Evolutionary conservation across 1,139 yeast species (phyloP), one percentile per base, ranked within the genome.

Genomic region (Cylindricascospora bacillispora): DNA sequence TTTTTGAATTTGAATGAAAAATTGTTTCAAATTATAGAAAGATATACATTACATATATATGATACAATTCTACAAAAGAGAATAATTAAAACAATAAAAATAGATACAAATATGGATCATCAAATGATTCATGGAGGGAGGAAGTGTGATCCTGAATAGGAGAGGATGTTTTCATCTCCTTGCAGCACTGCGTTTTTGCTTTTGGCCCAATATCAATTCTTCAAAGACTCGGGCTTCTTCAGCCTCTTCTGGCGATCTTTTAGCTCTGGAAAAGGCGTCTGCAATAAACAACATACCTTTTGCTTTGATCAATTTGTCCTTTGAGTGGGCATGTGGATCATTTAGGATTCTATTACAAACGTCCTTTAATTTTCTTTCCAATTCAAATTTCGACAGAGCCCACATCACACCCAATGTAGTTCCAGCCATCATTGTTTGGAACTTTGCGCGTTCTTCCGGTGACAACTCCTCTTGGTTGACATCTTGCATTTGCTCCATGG

Each of bases 341-440:
- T 65, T 62, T 34, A 79, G 57, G 1, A 77, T 59, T 36, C 56
- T 60, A 34, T 70, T 67, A 45, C 80, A 72, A 6, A 77, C 86
- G 38, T 68, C 71, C 40, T 70, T 69, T 40, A 79, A 57, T 1
- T 76, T 68, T 13, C 74, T 70, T 28, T 74, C 72, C 26, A 77
- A 73, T 54, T 79, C 92, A 48, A 69, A 78, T 44, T 74, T 76
- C 10, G 83, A 73, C 10, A 80, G 65, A 2, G 77, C 78, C 92
- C 92, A 79, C 2, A 81, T 83, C 5, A 82, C 75, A 10, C 77
- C 77, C 34, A 79, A 62, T 31, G 78, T 63, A 50, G 78, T 78
- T 17, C 89, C 89, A n/a, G 77, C 73, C 46, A 77, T 65, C 14
- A 68, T 56, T 35, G 77, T 63, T 46, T 76, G 82, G 48, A 69